A percentile compares a stretch with the other conserved stretches of the same genome.
phyloP scores from a whole-genome alignment of 352 stramenopile genomes.

The Paralagenidium karlingii region DNA sequence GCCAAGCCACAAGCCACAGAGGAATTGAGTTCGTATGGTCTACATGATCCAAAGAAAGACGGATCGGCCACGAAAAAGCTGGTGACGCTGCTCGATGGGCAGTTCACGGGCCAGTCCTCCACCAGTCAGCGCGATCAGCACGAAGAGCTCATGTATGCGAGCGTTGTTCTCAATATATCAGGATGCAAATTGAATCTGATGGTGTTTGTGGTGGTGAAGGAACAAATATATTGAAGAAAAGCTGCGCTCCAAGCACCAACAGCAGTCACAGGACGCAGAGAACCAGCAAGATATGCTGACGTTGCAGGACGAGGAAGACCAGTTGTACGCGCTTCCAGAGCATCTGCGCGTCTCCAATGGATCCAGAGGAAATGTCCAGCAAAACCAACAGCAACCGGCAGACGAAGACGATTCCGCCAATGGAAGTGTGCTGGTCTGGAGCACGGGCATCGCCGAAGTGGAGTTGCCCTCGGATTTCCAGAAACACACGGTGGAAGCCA shows the following conservation, averaged over 20 bases:
- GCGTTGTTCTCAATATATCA: background rate
- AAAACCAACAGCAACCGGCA: conserved; percentile 6
- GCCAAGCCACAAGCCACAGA: conserved; percentile 4
- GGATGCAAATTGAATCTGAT: background rate
- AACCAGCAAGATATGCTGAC: background rate
- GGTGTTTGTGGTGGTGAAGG: conserved; percentile 10
- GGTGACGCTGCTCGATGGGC: conserved; percentile 52
- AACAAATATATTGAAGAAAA: conserved; percentile 78
- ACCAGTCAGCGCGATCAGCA: conserved; percentile 54
- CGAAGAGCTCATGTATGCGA: conserved; percentile 43
- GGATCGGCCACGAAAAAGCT: conserved; percentile 54
- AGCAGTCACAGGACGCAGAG: conserved; percentile 1
- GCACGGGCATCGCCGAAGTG: conserved; percentile 67
- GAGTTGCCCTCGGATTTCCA: conserved; percentile 43
- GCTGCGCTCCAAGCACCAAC: conserved; percentile 28
- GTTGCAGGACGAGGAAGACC: conserved; percentile 29
- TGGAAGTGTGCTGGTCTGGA: conserved; percentile 61
- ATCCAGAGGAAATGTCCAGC: no score
- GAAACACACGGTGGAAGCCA: conserved; percentile 36
- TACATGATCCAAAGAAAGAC: conserved; percentile 69
- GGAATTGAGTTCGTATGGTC: conserved; percentile 22
- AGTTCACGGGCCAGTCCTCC: conserved; percentile 65
- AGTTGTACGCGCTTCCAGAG: conserved; percentile 45
- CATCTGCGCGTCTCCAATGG: no score
- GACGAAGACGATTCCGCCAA: conserved; percentile 19